Evolutionary conservation across 106 monocot genomes (phyloP).

Genomic region (Hemerocallis citrina): DNA sequence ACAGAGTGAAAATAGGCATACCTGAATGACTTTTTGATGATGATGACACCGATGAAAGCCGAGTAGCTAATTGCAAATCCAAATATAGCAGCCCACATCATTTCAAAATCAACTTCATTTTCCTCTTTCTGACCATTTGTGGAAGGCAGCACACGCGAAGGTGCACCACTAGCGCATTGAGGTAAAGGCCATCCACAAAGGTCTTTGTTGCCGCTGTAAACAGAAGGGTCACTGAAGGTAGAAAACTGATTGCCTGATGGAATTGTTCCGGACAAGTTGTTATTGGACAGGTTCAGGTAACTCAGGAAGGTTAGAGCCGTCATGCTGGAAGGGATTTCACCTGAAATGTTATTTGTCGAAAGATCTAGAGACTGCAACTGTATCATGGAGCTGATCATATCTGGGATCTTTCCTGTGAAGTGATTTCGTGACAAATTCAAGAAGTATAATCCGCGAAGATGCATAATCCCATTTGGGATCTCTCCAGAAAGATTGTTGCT

Average conservation of each 20-base stretch:
- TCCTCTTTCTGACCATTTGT: no score
- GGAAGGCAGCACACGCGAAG: no score
- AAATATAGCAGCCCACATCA: no score
- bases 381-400: neutral
- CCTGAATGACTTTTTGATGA: no score
- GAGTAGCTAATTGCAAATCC: no score
- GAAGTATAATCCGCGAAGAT: neutral
- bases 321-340: conserved; percentile 3
- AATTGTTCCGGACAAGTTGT: conserved; percentile 7
- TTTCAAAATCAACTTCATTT: no score
- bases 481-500: conserved; percentile 3
- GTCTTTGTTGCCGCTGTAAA: neutral
- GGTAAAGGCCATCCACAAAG: neutral
- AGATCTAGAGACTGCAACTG: neutral
- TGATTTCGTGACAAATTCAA: neutral
- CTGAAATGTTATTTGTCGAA: conserved; percentile 1
- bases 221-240: neutral
- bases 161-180: neutral
- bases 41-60: no score
- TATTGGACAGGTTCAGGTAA: conserved; percentile 6
- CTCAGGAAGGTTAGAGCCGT: neutral
- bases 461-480: neutral
- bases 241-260: conserved; percentile 3
- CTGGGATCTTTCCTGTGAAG: conserved; percentile 7
- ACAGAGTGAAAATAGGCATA: no score